These are phyloP conservation scores for Zygosaccharomyces sapae DNA, from an alignment of 1,139 yeast genomes.

Conservation along the genomic window DNA sequence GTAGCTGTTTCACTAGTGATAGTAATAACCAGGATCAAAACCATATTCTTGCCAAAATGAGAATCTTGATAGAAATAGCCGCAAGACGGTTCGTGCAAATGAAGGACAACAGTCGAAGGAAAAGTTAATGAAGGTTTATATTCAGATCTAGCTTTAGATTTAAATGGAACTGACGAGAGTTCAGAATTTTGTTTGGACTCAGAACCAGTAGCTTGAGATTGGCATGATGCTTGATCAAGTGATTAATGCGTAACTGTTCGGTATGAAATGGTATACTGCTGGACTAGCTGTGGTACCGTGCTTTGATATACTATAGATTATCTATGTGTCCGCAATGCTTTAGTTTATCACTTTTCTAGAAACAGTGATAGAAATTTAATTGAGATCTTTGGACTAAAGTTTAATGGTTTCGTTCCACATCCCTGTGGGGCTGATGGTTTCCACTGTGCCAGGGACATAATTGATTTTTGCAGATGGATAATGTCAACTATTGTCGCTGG, in stretches of 20 bases:
- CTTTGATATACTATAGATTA: conserved; percentile 60
- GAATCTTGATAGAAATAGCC: not conserved
- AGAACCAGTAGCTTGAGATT: conserved; percentile 39
- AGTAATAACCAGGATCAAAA: not conserved
- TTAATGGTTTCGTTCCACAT: no score
- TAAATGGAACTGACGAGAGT: not conserved
- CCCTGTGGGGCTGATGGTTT: no score
- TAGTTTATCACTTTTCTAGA: conserved; percentile 40
- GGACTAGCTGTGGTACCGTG: conserved; percentile 60
- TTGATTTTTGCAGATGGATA: no score
- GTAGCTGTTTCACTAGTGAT: not conserved
- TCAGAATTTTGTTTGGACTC: not conserved
- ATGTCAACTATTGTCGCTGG: no score
- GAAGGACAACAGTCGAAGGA: not conserved
- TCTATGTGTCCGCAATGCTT: conserved; percentile 59
- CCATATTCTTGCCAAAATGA: not conserved
- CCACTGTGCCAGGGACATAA: no score
- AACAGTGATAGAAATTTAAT: no score
- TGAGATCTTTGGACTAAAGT: no score
- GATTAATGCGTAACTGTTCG: conserved; percentile 60
- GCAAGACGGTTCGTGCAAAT: not conserved
- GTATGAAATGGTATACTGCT: conserved; percentile 56
- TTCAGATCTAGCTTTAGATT: not conserved
- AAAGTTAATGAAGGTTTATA: not conserved
- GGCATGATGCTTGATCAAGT: conserved; percentile 61